Conservation (phyloP, 176 grass and related monocot species). For the Tillandsia leiboldiana region DNA sequence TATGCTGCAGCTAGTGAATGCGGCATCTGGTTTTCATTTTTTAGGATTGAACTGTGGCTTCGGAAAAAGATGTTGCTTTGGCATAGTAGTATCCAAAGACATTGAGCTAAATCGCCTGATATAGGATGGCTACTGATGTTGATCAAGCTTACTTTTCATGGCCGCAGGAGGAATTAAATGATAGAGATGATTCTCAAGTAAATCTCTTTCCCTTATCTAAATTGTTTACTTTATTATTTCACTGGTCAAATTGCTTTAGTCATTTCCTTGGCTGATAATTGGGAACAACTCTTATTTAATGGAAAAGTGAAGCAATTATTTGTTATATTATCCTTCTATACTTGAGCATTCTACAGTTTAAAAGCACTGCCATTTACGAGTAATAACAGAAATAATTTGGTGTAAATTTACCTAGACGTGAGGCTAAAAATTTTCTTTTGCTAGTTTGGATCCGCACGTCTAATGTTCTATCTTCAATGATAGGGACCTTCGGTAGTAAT, state of each 20-base stretch:
- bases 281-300: background rate
- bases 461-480: background rate
- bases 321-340: slow-evolving; percentile 16
- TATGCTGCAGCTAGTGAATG: background rate
- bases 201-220: slow-evolving; percentile 11
- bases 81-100: slow-evolving; percentile 7
- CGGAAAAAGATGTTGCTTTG: slow-evolving; percentile 3
- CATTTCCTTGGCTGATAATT: background rate
- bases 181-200: slow-evolving; percentile 60
- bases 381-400: background rate
- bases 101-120: slow-evolving; percentile 1
- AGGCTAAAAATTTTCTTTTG: background rate
- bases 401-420: background rate
- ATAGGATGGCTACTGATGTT: slow-evolving; percentile 54
- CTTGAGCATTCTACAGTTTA: background rate
- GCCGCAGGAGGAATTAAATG: slow-evolving; percentile 69
- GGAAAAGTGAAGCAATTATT: background rate
- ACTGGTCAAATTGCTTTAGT: background rate
- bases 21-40: background rate
- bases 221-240: slow-evolving; percentile 8
- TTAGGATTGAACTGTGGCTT: background rate
- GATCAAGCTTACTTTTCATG: slow-evolving; percentile 74
- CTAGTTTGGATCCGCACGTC: background rate
- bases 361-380: background rate
- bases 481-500: no score